Conservation (phyloP, 495 filamentous ascomycete species). For the Podospora bellae-mahoneyi region DNA sequence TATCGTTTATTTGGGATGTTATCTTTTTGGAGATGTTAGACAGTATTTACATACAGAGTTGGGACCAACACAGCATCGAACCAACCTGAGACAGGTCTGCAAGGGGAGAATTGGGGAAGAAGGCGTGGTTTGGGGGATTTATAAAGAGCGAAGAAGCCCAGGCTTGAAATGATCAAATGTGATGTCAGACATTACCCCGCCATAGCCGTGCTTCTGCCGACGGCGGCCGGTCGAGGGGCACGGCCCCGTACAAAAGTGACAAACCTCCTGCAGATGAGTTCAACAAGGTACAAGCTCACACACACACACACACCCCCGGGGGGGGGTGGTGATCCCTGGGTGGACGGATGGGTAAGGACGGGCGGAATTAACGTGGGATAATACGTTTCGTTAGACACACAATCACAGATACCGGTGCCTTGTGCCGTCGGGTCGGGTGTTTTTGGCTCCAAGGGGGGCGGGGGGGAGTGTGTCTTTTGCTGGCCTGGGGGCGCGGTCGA, state of each 20-base stretch:
- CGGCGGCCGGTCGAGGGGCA: constrained; percentile 29
- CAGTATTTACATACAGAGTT: background rate
- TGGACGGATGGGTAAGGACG: constrained; percentile 8
- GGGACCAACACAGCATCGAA: background rate
- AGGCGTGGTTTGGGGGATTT: background rate
- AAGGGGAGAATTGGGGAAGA: background rate
- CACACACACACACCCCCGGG: background rate
- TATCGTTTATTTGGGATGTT: background rate
- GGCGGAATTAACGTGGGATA: background rate
- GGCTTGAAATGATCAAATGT: constrained; percentile 5
- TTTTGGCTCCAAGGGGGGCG: background rate
- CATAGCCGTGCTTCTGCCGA: constrained; percentile 33
- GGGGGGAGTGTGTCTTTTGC: background rate
- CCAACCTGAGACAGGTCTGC: background rate
- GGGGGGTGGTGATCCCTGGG: background rate
- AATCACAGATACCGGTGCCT: constrained; percentile 9
- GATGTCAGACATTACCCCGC: constrained; percentile 25
- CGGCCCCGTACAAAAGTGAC: background rate
- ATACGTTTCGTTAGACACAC: background rate
- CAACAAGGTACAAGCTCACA: background rate
- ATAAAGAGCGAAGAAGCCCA: background rate
- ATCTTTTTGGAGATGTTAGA: background rate
- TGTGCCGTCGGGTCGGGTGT: constrained; percentile 8
- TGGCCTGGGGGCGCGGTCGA: background rate
- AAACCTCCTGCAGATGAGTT: background rate